Evolutionary conservation across 805 yeast species (phyloP), one percentile per base, ranked within the genome.

Genomic region (Candida easanensis): DNA sequence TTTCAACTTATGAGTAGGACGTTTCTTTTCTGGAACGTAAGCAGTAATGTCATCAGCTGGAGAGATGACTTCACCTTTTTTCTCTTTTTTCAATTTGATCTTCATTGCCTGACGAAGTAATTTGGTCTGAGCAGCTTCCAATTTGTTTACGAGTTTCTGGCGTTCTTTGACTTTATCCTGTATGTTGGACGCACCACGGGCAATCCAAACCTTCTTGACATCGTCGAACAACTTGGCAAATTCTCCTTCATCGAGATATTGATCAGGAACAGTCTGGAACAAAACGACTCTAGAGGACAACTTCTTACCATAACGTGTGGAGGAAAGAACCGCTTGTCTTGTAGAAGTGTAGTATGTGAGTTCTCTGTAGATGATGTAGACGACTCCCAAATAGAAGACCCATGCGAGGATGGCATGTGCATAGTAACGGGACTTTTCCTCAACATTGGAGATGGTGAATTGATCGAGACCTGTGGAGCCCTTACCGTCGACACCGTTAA

Each of bases 391-490:
- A 60, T 82, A 89, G 63, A 76, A 90, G 26, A 82, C 52, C 91
- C 95, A 86, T 2, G 90, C 79, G 34, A 88, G 60, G 45, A 91
- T 73, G 0, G 82, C 93, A 61, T 90, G 97, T 9, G 96, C 96
- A 57, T 80, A 91, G 69, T 84, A 89, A 42, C 95, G 74, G 17
- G 73, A 65, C 2, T 62, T 60, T 44, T 77, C 53, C 31, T 70
- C 70, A 44, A 89, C 82, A 60, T 91, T 90, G 27, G 95, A 78
- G 52, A 85, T 87, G 3, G 95, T 77, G 48, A 88, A 71, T 53
- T 74, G 76, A 63, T 91, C 88, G 38, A 91, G 69, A 2, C 97
- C 97, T 0, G 58, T 49, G 45, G 77, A 69, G 16, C 76, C 77
- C 22, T 66, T 73, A 27, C 90, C 89, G 48, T 74, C 66, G 1